phyloP scores from a whole-genome alignment of 108 stramenopile genomes.

The Cyclotella baltica region DNA sequence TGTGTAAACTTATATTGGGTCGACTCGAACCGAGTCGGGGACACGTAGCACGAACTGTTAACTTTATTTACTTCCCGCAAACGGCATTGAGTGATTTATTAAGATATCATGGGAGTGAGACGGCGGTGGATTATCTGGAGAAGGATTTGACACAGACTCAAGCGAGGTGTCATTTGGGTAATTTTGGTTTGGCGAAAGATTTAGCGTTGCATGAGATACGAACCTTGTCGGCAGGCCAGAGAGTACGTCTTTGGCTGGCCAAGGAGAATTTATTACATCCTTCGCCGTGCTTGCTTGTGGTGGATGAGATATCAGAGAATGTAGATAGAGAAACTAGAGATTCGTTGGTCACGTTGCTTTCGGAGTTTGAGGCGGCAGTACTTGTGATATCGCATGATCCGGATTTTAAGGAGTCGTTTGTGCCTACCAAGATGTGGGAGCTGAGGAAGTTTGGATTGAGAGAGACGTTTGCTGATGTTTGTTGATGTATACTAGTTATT shows the following conservation, averaged over 20 bases:
- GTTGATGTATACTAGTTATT: no score
- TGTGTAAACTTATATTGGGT: constrained; percentile 57
- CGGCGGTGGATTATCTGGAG: constrained; percentile 34
- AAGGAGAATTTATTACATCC: constrained; percentile 13
- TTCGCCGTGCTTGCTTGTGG: constrained; percentile 45
- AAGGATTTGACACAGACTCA: constrained; percentile 33
- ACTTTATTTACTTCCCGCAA: constrained; percentile 58
- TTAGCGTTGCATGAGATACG: constrained; percentile 45
- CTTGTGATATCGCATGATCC: constrained; percentile 59
- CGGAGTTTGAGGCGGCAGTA: constrained; percentile 41
- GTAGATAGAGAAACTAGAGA: constrained; percentile 56
- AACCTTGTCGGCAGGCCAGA: constrained; percentile 63
- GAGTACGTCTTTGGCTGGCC: constrained; percentile 65
- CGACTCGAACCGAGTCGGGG: constrained; percentile 51
- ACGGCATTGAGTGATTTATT: constrained; percentile 41
- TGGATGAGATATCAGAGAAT: constrained; percentile 68
- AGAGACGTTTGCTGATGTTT: background rate
- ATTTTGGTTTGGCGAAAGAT: constrained; percentile 44
- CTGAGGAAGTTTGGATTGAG: constrained; percentile 8
- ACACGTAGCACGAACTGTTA: background rate
- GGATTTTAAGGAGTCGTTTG: constrained; percentile 46
- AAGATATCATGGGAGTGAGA: constrained; percentile 33
- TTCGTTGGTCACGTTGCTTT: constrained; percentile 35
- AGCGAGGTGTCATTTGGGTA: constrained; percentile 52
- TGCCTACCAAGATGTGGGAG: constrained; percentile 16